Percentiles rank a stretch among this genome's conserved stretches.
Evolutionary conservation across 1,284 basidiomycete genomes (phyloP).

Genomic region (Waitea zeae): DNA sequence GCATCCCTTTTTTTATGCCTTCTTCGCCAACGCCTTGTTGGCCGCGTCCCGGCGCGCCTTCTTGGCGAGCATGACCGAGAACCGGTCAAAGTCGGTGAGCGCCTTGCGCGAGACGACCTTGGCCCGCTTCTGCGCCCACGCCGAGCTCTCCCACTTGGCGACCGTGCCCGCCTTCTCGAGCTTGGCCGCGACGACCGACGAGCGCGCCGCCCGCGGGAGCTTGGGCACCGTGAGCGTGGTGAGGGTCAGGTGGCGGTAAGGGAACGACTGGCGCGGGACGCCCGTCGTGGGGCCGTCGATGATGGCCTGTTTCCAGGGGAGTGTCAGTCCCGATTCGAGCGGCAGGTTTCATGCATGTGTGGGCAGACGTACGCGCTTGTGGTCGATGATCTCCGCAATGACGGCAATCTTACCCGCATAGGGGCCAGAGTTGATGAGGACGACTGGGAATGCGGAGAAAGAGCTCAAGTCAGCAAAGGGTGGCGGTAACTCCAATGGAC

Average conservation of each 20-base stretch:
- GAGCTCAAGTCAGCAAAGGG: neutral
- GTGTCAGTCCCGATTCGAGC: too few species aligned
- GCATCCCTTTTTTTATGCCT: too few species aligned
- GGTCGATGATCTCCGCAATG: slow-evolving; percentile 96
- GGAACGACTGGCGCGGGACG: slow-evolving; percentile 84
- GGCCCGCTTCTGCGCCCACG: slow-evolving; percentile 86
- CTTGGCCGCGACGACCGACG: slow-evolving; percentile 73
- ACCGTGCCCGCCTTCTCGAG: slow-evolving; percentile 69
- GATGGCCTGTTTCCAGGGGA: slow-evolving; percentile 56
- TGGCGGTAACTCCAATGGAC: neutral
- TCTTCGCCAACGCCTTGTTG: slow-evolving; percentile 40
- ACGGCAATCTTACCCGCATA: slow-evolving; percentile 83
- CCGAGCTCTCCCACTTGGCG: slow-evolving; percentile 68
- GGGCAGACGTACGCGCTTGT: slow-evolving; percentile 73
- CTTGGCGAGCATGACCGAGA: slow-evolving; percentile 59
- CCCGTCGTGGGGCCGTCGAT: slow-evolving; percentile 87
- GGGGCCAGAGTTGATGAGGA: slow-evolving; percentile 87
- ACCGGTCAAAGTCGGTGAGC: slow-evolving; percentile 86
- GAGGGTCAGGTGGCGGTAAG: slow-evolving; percentile 87
- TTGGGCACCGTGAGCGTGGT: slow-evolving; percentile 75
- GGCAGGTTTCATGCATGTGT: too few species aligned
- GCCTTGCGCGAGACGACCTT: slow-evolving; percentile 65
- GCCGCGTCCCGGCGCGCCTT: slow-evolving; percentile 58
- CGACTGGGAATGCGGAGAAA: slow-evolving; percentile 55
- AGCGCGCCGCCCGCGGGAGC: slow-evolving; percentile 79